Percentiles rank a stretch among this genome's conserved stretches.
phyloP scores from a whole-genome alignment of 176 grass and related monocot genomes.

The Hsuehochloa calcarea region DNA sequence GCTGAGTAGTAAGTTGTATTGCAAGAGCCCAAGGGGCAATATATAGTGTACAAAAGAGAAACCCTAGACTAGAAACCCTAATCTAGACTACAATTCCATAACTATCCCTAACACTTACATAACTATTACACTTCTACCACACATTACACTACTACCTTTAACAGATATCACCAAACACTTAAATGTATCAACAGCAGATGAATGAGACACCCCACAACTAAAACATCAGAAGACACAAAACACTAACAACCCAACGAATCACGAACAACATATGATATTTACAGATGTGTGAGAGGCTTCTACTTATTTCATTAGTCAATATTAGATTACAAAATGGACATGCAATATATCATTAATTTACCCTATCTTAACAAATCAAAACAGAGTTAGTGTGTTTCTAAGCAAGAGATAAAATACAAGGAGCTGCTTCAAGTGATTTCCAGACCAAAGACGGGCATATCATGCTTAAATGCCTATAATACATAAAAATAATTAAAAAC shows the following conservation, averaged over 20 bases:
- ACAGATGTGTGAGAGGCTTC: background rate
- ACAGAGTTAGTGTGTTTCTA: background rate
- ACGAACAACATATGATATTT: background rate
- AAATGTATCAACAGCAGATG: background rate
- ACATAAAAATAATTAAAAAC: background rate
- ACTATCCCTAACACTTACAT: too few relatives aligned
- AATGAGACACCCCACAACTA: background rate
- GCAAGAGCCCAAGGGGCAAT: too few relatives aligned
- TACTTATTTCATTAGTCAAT: background rate
- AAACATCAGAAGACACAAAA: background rate
- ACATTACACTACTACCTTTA: too few relatives aligned
- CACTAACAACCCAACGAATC: background rate
- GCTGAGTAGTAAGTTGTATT: too few relatives aligned
- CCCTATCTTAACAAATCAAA: background rate
- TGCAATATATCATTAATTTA: background rate
- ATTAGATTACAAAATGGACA: background rate
- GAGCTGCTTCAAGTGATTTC: background rate
- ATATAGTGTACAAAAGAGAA: too few relatives aligned
- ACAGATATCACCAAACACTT: background rate
- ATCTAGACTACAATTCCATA: too few relatives aligned
- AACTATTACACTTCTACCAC: too few relatives aligned
- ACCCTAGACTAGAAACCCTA: too few relatives aligned
- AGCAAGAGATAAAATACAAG: background rate
- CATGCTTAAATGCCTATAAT: background rate
- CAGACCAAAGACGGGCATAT: background rate